Base-by-base conservation (phyloP, 805 yeast species). In the Candida nitratophila region DNA sequence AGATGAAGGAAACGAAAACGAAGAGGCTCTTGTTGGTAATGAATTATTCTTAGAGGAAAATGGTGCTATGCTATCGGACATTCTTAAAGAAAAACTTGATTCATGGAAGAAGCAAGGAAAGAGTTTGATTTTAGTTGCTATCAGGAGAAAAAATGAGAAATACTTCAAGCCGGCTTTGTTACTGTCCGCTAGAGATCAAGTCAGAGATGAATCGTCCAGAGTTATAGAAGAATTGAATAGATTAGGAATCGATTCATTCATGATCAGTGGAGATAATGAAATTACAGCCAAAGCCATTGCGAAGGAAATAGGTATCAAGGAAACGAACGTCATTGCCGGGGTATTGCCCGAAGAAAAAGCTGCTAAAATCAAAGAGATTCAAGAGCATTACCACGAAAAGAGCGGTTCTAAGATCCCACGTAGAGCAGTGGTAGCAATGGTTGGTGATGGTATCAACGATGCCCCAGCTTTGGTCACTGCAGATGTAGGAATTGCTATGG, bases 401-500 rank as follows among this genome's bases (percentile, higher is more conserved):
- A 37, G 42, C n/a, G n/a, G n/a, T 24, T 24, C 27, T 24, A 24
- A 24, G 10, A 24, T 10, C 7, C 50, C 47, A 32, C 55, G 15
- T 52, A 57, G 42, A 17, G 53, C 59, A 37, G 54, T 75, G 20
- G 82, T 80, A 3, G 89, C 87, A 0, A 83, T 85, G 90, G 81
- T 85, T 9, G 93, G 93, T 10, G 93, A 85, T 54, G 93, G 93
- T 19, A 79, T 85, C 30, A 86, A 85, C 57, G 93, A 86, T 60
- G 88, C 93, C 0, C 91, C 91, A 1, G 87, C 93, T 0, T 64
- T 86, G 42, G 75, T 88, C 3, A 66, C 75, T 1, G 87, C 93
- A 0, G 87, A 83, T 62, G 80, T 86, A 19, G 93, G 93, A 3
- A 71, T 85, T 39, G 89, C 93, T 0, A 67, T 85, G 48, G 84